Percentiles rank a stretch among this genome's conserved stretches.
These are phyloP conservation scores for Nakazawaea holstii DNA, from an alignment of 805 yeast species.

Conservation along the genomic window DNA sequence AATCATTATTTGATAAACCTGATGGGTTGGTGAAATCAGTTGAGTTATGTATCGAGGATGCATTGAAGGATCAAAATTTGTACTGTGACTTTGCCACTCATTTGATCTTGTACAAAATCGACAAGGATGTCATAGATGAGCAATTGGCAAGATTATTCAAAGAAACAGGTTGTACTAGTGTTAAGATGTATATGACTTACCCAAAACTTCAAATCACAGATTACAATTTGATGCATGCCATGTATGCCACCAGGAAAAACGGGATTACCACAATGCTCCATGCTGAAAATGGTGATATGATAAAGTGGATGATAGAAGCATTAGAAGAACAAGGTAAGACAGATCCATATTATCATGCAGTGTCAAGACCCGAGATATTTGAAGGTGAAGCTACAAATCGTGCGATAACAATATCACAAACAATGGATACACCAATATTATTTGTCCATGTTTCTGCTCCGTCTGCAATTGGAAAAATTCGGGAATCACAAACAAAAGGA, in stretches of 20 bases:
- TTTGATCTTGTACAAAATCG: conserved; percentile 29
- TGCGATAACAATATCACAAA: conserved; percentile 15
- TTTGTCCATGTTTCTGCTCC: conserved; percentile 18
- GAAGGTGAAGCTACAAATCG: conserved; percentile 18
- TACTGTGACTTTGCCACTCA: conserved; percentile 47
- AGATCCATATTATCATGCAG: conserved; percentile 16
- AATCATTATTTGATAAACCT: conserved; percentile 24
- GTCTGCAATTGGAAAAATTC: conserved; percentile 14
- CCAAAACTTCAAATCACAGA: conserved; percentile 15
- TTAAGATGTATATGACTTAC: conserved; percentile 18
- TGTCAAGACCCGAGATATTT: conserved; percentile 15
- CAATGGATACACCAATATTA: conserved; percentile 16
- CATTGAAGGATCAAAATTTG: conserved; percentile 23
- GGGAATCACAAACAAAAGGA: conserved; percentile 14
- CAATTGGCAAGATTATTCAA: conserved; percentile 7
- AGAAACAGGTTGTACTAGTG: conserved; percentile 14
- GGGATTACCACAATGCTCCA: conserved; percentile 18
- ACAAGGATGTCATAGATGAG: conserved; percentile 12
- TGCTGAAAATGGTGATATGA: conserved; percentile 18
- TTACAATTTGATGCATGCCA: conserved; percentile 13
- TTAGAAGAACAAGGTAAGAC: conserved; percentile 14
- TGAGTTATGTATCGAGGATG: conserved; percentile 21
- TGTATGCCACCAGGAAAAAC: conserved; percentile 13
- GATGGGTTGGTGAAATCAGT: conserved; percentile 20
- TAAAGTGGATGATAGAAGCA: conserved; percentile 16